Base-by-base conservation (phyloP, 768 basidiomycete genomes). In the Vishniacozyma victoriae region DNA sequence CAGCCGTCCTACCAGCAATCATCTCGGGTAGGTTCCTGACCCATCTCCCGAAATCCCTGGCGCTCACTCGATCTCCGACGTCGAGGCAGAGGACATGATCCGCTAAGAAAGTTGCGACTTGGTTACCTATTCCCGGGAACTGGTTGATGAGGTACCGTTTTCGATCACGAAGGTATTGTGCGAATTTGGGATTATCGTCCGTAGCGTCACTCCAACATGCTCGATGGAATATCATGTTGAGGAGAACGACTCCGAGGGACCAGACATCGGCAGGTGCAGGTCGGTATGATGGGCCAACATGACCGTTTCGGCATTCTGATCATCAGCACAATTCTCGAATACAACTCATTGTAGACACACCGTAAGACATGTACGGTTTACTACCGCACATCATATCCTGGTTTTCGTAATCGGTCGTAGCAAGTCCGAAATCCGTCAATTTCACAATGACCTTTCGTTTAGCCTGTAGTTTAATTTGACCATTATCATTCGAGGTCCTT, bases 161-260 rank as follows among this genome's bases (percentile, higher is more conserved):
- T 24, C 88, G 88, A 54, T 86, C 80, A 49, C 78, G 78, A 58
- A 82, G 82, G 75, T 83, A 97, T 19, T 80, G 76, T 57, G 81
- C 80, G 72, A 96, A 99, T 38, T 69, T 73, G 71, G 86, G 86
- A 55, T 79, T 80, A 60, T 84, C 86, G 54, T 84, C 79, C 25
- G 83, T 79, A 1, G 93, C 93, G 69, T 97, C 93, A 37, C 87
- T 87, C 95, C 95, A 99, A 22, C 93, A 93, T 72, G 96, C 96
- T 75, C 79, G 87, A 74, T 99, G 95, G 75, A 96, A 99, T 70
- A 97, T 78, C 88, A 97, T 92, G 73, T 99, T 99, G 79, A 99
- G 88, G 62, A 99, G 82, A 57, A 99, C 95, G 70, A 99, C 95
- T 54, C 93, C 93, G 60, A 99, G 79, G 20, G 93, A 96, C 93